Base-by-base conservation (phyloP, 306 rosid species). In the Lathyrus sativus region DNA sequence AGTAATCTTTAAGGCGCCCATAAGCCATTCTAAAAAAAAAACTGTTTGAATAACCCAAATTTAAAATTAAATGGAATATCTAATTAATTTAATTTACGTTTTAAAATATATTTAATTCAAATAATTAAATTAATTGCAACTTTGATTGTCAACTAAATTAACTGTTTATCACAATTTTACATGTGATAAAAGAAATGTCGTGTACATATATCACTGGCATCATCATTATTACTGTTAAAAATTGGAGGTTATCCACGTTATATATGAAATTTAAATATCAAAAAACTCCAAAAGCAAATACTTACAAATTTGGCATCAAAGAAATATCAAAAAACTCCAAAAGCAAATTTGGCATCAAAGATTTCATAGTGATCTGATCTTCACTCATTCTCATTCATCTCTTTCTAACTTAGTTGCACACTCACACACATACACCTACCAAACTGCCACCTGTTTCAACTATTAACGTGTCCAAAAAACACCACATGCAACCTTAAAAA, bases 391-490 rank as follows among this genome's bases (percentile, higher is more conserved):
- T 38, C 41, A 13, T 39, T 38, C 41, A 13, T 39, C 44, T n/a
- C 10, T 39, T 58, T 59, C 73, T 68, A 49, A 15, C 63, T 72
- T 66, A 50, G 67, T 49, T 5, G 53, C 2, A 29, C 15, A 51
- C 38, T 54, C 44, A 59, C 33, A 54, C 44, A 59, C 62, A 61
- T n/a, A 55, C 15, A 67, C 72, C 68, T 50, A 43, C 46, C 37
- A 77, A 72, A 41, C 56, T 18, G 84, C 87, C 91, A 85, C 81
- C 72, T 77, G 85, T 70, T 49, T 43, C 19, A 11, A 15, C 46
- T 11, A 24, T 58, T 62, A 82, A 87, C 85, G 90, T 87, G 95
- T 83, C 86, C 37, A 3, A 42, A 49, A 29, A 12, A 69, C 82
- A 70, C 35, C 69, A 82, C 92, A 88, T 78, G 80, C 80, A 80